Evolutionary conservation across 352 stramenopile species (phyloP).

Genomic region (Globisporangium heterothallicum): DNA sequence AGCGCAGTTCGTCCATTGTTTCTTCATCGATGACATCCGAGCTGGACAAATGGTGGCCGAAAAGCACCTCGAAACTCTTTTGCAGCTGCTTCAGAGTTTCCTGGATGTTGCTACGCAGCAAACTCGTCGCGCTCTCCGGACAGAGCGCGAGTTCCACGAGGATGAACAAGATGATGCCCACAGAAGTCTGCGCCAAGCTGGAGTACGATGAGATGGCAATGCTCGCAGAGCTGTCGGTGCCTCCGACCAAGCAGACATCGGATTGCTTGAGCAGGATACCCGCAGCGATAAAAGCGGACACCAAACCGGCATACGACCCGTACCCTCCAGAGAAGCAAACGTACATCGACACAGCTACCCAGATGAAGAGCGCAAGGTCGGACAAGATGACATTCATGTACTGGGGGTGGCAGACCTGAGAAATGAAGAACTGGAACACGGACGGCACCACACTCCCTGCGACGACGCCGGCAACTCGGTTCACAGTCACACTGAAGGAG

Average conservation of each 20-base stretch:
- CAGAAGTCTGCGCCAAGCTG: slow-evolving; percentile 68
- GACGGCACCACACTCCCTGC: slow-evolving; percentile 76
- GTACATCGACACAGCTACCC: slow-evolving; percentile 74
- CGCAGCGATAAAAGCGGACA: slow-evolving; percentile 69
- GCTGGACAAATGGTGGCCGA: slow-evolving; percentile 62
- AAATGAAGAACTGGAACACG: slow-evolving; percentile 83
- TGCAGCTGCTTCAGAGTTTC: slow-evolving; percentile 63
- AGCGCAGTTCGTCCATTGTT: slow-evolving; percentile 46
- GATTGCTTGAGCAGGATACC: slow-evolving; percentile 58
- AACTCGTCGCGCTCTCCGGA: slow-evolving; percentile 59
- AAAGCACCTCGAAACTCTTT: slow-evolving; percentile 57
- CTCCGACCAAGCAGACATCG: slow-evolving; percentile 41
- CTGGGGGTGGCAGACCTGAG: slow-evolving; percentile 46
- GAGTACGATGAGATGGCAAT: slow-evolving; percentile 74
- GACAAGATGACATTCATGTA: slow-evolving; percentile 43
- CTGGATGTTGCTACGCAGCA: slow-evolving; percentile 73
- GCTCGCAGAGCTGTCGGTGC: slow-evolving; percentile 29
- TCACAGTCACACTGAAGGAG: slow-evolving; percentile 75
- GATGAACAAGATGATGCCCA: slow-evolving; percentile 76
- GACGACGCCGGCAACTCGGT: slow-evolving; percentile 81
- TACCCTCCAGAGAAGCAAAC: slow-evolving; percentile 64
- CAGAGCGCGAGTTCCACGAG: slow-evolving; percentile 61
- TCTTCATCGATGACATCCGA: slow-evolving; percentile 46
- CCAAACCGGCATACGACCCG: slow-evolving; percentile 61
- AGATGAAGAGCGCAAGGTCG: slow-evolving; percentile 56